Evolutionary conservation across 306 rosid genomes (phyloP), one percentile per base, ranked within the genome.

Genomic region (Alnus rubra): DNA sequence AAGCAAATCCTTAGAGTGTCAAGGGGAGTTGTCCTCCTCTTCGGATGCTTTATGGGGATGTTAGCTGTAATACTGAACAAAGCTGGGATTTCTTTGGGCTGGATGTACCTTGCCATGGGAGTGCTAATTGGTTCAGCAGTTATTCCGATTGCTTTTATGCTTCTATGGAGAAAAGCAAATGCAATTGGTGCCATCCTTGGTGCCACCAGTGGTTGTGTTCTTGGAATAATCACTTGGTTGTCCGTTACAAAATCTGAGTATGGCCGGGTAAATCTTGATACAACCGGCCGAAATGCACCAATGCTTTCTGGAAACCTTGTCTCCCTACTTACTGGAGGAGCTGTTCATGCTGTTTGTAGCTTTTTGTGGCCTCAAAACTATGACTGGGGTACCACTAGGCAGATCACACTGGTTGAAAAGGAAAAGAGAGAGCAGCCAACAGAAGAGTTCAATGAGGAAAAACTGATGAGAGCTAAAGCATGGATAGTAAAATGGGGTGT

Each of bases 41-140:
- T 94, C 14, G 97, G 97, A 30, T 90, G 96, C 78, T 81, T 94
- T 79, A 92, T 94, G 98, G 98, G 98, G 23, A 52, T 90, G 53
- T 74, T 92, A 15, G 97, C 98, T 44, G 96, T 92, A 45, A 83
- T 88, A 69, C 89, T 94, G 80, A 94, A 94, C 88, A 90, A 87
- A 85, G 97, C 88, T 47, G 96, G 89, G 80, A 93, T 94, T 74
- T 92, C 98, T 28, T 84, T 94, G 52, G 93, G 97, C 74, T 94
- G 97, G 98, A 94, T 94, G 97, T 94, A 94, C 81, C 89, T 94
- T 53, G 97, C 97, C 74, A 94, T 74, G 97, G 98, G 98, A 82
- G 93, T 94, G 76, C 60, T 92, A 23, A 92, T 94, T 39, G 98
- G 98, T 23, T 92, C 98, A 68, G 98, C 97, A 44, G 98, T 94